These are phyloP conservation scores for Rhodofomes roseus DNA, from an alignment of 1,284 basidiomycete species.

Conservation along the genomic window DNA sequence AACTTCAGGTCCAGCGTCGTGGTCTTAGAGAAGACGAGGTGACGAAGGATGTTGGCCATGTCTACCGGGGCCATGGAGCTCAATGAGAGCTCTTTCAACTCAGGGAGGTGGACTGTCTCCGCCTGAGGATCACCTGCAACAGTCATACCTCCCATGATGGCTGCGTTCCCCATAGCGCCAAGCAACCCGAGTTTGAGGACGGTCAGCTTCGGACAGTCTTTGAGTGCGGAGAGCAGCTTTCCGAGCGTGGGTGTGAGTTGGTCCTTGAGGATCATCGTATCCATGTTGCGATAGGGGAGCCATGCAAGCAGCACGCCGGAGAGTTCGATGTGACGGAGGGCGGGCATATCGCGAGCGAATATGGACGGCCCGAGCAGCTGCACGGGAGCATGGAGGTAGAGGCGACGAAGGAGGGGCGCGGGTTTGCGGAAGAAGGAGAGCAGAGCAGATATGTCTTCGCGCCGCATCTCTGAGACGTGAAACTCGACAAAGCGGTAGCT, in stretches of 20 bases:
- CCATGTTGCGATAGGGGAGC: slow-evolving; percentile 4
- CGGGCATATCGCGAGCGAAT: neutral
- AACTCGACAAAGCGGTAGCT: slow-evolving; percentile 3
- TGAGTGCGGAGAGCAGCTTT: slow-evolving; percentile 1
- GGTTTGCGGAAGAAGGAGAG: neutral
- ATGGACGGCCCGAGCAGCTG: neutral
- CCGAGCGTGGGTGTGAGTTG: slow-evolving; percentile 3
- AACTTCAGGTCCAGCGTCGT: slow-evolving; percentile 3
- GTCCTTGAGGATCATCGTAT: neutral
- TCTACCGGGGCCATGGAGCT: neutral
- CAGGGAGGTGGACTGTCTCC: neutral
- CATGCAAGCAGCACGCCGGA: slow-evolving; percentile 3
- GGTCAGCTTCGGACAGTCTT: neutral
- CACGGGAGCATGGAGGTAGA: neutral
- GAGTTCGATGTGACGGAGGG: slow-evolving; percentile 1
- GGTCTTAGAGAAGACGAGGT: slow-evolving; percentile 1
- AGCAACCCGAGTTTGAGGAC: slow-evolving; percentile 2
- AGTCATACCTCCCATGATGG: neutral
- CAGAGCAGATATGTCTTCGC: neutral
- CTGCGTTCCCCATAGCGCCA: neutral
- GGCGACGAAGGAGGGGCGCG: neutral
- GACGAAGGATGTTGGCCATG: neutral
- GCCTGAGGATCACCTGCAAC: neutral
- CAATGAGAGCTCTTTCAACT: neutral
- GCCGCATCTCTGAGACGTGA: neutral